Evolutionary conservation across 345 rosid genomes (phyloP), one percentile per base, ranked within the genome.

Genomic region (Eucalyptus camaldulensis): DNA sequence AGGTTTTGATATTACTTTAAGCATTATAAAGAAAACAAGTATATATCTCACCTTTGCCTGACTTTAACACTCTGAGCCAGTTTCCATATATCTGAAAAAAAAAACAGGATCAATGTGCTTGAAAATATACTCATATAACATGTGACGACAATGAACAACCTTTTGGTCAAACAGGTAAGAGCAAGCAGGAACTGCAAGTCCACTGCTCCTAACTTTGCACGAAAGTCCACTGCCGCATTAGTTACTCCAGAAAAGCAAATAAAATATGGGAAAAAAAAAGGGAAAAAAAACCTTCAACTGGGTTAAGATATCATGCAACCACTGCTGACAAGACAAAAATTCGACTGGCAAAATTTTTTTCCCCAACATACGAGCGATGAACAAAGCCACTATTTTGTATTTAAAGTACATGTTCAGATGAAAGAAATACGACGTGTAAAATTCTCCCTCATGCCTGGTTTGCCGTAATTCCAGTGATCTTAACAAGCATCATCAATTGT

Each of bases 31-130:
- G 88, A 88, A 89, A 89, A 86, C 27, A 86, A 24, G 88, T 50
- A 47, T n/a, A 94, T 89, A 87, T 86, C 94, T 89, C 90, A 97
- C 99, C 99, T 98, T 94, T 96, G 99, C 93, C 99, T 94, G 88
- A 98, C 97, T 95, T 97, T 98, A 88, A 95, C 97, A 89, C 89
- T 87, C 54, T 96, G 98, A 65, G 98, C 99, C 96, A 98, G 91
- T 91, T 91, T 96, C 87, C 91, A 88, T 92, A 98, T 95, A 94
- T 95, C 99, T 98, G 95, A 53, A 86, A 33, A 67, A 87, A 50
- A 13, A 60, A 56, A 40, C 47, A 76, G 83, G 83, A 85, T 33
- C 87, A 33, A 53, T 25, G n/a, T 86, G 53, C 12, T 47, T 49
- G 50, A 50, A 31, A 86, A 90, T 33, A 87, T 88, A 86, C 86